A percentile compares a stretch with the other conserved stretches of the same genome.
Conservation (phyloP, 2,329 filamentous ascomycete species). For the Claviceps maximensis region DNA sequence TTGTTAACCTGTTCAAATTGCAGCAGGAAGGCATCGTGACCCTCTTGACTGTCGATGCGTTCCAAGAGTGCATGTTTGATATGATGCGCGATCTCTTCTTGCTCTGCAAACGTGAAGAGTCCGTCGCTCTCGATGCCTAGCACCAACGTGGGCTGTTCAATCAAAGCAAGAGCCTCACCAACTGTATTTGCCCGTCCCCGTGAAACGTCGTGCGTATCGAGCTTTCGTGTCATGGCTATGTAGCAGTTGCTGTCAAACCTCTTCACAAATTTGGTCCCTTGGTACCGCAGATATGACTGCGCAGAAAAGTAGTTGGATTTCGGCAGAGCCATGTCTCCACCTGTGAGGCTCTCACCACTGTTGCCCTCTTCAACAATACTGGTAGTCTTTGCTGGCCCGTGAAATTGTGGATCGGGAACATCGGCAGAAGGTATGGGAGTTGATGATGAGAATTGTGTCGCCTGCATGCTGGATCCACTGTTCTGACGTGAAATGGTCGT, state of each 20-base stretch:
- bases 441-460: slow-evolving; percentile 6
- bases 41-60: slow-evolving; percentile 86
- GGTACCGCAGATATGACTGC: slow-evolving; percentile 93
- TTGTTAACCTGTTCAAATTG: slow-evolving; percentile 96
- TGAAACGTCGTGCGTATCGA: slow-evolving; percentile 93
- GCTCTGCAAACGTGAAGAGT: slow-evolving; percentile 92
- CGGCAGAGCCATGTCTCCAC: slow-evolving; percentile 34
- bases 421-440: slow-evolving; percentile 9
- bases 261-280: slow-evolving; percentile 91
- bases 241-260: slow-evolving; percentile 98
- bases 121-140: slow-evolving; percentile 93
- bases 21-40: slow-evolving; percentile 89
- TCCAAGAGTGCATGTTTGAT: slow-evolving; percentile 67
- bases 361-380: background rate
- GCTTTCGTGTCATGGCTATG: slow-evolving; percentile 94
- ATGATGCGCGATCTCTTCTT: slow-evolving; percentile 75
- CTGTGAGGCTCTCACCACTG: slow-evolving; percentile 35
- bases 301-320: slow-evolving; percentile 91
- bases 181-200: slow-evolving; percentile 57
- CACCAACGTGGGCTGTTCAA: slow-evolving; percentile 81
- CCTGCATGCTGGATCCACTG: slow-evolving; percentile 21
- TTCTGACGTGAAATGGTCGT: slow-evolving; percentile 34
- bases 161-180: slow-evolving; percentile 61
- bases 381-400: slow-evolving; percentile 32
- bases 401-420: slow-evolving; percentile 50